Conservation (phyloP, 768 basidiomycete species). For the Hemileccinum impolitum region DNA sequence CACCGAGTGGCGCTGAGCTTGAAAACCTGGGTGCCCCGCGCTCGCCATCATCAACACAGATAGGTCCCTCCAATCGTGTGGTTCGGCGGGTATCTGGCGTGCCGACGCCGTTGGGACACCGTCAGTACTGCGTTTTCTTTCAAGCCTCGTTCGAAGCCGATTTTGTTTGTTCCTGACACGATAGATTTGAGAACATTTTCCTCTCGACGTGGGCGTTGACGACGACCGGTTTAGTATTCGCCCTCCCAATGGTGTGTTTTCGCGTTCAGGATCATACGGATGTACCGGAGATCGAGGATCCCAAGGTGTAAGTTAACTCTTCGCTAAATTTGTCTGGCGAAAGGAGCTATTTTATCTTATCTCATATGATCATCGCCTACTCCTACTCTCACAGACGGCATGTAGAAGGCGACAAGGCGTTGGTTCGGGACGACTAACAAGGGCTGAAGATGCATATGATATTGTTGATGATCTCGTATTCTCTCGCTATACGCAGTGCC, state of each 20-base stretch:
- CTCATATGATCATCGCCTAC: too few relatives aligned
- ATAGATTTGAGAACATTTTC: slow-evolving; percentile 67
- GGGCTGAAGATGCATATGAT: too few relatives aligned
- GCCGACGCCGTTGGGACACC: slow-evolving; percentile 61
- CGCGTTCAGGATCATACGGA: slow-evolving; percentile 62
- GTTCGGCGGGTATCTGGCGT: slow-evolving; percentile 69
- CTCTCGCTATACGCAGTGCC: too few relatives aligned
- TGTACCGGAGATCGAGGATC: slow-evolving; percentile 31
- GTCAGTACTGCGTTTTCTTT: slow-evolving; percentile 37
- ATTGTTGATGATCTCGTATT: too few relatives aligned
- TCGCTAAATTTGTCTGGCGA: too few relatives aligned
- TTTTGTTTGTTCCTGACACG: neutral
- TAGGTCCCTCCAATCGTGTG: slow-evolving; percentile 74
- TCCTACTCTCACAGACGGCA: neutral
- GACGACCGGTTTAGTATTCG: slow-evolving; percentile 59
- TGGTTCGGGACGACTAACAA: neutral
- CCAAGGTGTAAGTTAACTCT: slow-evolving; percentile 43
- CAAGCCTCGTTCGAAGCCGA: neutral
- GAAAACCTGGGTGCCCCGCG: too few relatives aligned
- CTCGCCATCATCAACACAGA: slow-evolving; percentile 35
- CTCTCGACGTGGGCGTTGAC: slow-evolving; percentile 69
- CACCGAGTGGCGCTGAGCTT: too few relatives aligned
- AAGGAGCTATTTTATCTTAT: neutral
- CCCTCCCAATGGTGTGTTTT: slow-evolving; percentile 69
- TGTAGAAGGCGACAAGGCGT: neutral